A percentile compares a stretch with the other conserved stretches of the same genome.
These are phyloP conservation scores for Cicer bijugum DNA, from an alignment of 306 rosid species.

Conservation along the genomic window DNA sequence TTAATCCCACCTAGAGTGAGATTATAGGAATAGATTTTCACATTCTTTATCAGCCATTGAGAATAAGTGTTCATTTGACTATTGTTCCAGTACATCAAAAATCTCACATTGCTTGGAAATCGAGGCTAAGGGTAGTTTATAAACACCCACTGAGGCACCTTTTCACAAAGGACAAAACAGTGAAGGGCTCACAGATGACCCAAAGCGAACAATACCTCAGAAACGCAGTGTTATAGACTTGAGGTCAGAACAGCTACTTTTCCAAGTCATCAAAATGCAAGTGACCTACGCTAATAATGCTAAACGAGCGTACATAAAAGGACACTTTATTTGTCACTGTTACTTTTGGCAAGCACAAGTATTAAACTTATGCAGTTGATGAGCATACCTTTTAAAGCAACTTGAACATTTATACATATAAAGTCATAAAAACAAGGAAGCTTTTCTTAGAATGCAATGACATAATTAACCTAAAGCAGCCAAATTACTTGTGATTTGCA, in stretches of 20 bases:
- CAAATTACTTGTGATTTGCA: slow-evolving; percentile 71
- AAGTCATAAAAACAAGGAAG: slow-evolving; percentile 15
- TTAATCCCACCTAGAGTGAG: neutral
- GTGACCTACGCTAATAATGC: neutral
- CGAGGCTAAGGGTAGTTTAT: no score
- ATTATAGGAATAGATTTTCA: neutral
- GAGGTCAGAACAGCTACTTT: neutral
- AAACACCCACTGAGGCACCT: no score
- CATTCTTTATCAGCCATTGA: slow-evolving; percentile 7
- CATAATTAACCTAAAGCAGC: slow-evolving; percentile 19
- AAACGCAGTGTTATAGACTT: no score
- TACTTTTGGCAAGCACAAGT: slow-evolving; percentile 35
- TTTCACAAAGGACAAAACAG: no score
- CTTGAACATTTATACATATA: slow-evolving; percentile 2
- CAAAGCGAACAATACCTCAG: no score
- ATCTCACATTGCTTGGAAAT: no score
- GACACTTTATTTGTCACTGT: neutral
- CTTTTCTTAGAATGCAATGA: slow-evolving; percentile 30
- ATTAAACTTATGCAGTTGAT: slow-evolving; percentile 20
- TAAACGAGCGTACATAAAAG: neutral
- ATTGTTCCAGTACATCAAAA: neutral
- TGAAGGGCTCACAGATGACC: no score
- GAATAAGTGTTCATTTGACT: slow-evolving; percentile 4
- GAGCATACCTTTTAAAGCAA: slow-evolving; percentile 17
- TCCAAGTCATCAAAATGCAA: neutral